These are phyloP conservation scores for Hypsizygus ulmarius DNA, from an alignment of 1,284 basidiomycete species.

Conservation along the genomic window DNA sequence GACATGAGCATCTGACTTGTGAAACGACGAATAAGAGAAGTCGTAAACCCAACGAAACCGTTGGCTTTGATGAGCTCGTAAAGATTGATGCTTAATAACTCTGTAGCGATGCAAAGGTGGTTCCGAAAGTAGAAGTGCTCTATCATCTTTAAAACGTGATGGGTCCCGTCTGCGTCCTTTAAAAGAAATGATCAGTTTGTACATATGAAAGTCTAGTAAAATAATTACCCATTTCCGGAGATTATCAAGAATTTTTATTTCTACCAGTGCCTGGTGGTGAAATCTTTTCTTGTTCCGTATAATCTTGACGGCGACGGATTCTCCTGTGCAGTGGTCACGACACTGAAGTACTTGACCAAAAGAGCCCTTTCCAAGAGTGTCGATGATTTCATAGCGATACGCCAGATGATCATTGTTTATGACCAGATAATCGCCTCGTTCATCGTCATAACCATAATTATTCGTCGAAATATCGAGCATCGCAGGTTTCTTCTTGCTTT, in stretches of 20 bases:
- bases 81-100: constrained; percentile 96
- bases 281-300: constrained; percentile 99
- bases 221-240: constrained; percentile 90
- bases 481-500: constrained; percentile 79
- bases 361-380: constrained; percentile 94
- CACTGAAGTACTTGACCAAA: constrained; percentile 98
- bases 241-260: constrained; percentile 98
- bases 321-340: constrained; percentile 94
- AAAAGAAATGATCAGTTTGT: constrained; percentile 15
- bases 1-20: constrained; percentile 94
- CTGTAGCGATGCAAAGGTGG: constrained; percentile 98
- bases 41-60: constrained; percentile 96
- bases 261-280: constrained; percentile 97
- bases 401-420: constrained; percentile 91
- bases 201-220: not conserved
- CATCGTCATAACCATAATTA: constrained; percentile 97
- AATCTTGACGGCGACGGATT: constrained; percentile 97
- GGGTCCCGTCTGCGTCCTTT: constrained; percentile 94
- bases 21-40: constrained; percentile 91
- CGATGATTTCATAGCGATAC: constrained; percentile 93
- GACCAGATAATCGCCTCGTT: constrained; percentile 95
- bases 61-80: constrained; percentile 99
- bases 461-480: constrained; percentile 73
- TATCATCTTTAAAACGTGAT: constrained; percentile 97
- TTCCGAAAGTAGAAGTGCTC: constrained; percentile 98